Base-by-base conservation (phyloP, 805 yeast genomes). In the Lipomyces oligophaga region DNA sequence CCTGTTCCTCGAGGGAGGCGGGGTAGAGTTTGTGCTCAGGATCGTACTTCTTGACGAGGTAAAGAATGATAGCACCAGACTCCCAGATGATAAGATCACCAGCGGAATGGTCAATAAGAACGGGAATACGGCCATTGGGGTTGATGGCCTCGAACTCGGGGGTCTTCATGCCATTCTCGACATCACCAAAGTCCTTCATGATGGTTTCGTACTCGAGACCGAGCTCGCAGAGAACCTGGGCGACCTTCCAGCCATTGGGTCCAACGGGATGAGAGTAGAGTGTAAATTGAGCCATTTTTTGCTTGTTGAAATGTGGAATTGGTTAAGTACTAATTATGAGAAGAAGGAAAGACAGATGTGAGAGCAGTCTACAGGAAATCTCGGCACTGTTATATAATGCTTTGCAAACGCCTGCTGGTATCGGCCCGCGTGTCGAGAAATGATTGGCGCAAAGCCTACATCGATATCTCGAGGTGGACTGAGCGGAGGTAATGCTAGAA, bases 161-260 rank as follows among this genome's bases (percentile, higher is more conserved):
- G 50, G 74, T 73, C 61, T 80, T 80, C 50, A 52, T 45, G 13
- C 56, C 56, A 49, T 78, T 80, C 33, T 63, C 77, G 35, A 65
- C 66, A 26, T 63, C 67, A 0, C 50, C 8, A 34, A 80, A 62
- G 52, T 77, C 76, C 43, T 47, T 44, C 34, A 42, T 34, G 37
- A 52, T 25, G 39, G 96, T 87, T 58, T 80, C 79, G 68, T 83
- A 90, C 27, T 77, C 78, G 61, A 83, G 75, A 47, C 83, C 83
- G 58, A 90, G 75, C 66, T 90, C 97, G 47, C 87, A 78, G 49
- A 93, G 71, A 25, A 87, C 82, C 36, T 89, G 87, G 22, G 97
- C 96, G 13, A 90, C 95, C 67, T 93, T 90, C 58, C 58, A 54
- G 41, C 58, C 61, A 34, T 58, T 59, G 13, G 55, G 58, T 38